Evolutionary conservation across 108 stramenopile species (phyloP), one percentile per base, ranked within the genome.

Genomic region (Nannochloropsis oceanica): DNA sequence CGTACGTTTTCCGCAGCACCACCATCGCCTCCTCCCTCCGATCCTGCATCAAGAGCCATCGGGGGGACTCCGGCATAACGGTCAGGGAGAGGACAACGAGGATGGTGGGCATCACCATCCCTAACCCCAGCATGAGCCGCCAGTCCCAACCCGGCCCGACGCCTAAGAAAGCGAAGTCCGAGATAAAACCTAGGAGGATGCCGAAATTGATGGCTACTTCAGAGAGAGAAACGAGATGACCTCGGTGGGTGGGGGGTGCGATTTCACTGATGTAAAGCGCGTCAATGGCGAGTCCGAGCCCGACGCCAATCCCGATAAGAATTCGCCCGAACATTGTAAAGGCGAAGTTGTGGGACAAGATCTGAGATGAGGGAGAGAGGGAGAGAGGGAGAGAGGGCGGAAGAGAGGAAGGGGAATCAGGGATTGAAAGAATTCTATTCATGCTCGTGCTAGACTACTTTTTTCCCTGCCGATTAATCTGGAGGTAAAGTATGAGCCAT

Each of bases 1-100:
- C 44, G 27, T 81, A 50, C 43, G 84, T 83, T 82, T 84, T 79
- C 85, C 79, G 81, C 79, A 88, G 79, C 12, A 88, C 85, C 22
- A 24, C 27, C 24, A 83, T 46, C 14, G 93, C 95, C 84, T 94
- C 94, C 0, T 86, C 87, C 3, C 88, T 85, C 43, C 89, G 91
- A n/a, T 92, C 91, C 81, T 93, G 92, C 80, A 86, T 81, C 8
- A 95, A 93, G 27, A 96, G 89, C 95, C 95, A 97, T n/a, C 96
- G 91, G 9, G 96, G 96, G 59, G 93, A 93, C 86, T 97, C 96
- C 12, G 95, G 95, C 93, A 97, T 86, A 80, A 87, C 42, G 11
- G 84, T 24, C 27, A 90, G 85, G 82, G 85, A 86, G 14, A 26
- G 26, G 25, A 88, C 25, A 34, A 90, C 84, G n/a, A 88, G 24